Base-by-base conservation (phyloP, 2,329 filamentous ascomycete species). In the Penicillium sp. region DNA sequence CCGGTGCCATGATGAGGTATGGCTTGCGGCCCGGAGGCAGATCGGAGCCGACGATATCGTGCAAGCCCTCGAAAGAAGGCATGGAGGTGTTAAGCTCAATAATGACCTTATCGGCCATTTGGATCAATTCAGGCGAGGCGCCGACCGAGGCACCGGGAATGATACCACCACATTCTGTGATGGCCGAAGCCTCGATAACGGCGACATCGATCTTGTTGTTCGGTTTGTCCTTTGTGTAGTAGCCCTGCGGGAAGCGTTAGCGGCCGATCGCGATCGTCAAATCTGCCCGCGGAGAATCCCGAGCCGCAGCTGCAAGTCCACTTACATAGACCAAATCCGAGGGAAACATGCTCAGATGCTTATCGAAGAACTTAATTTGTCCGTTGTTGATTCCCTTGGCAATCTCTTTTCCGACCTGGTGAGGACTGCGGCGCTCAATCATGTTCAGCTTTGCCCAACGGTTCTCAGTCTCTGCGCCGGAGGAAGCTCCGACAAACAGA, bases 331-430 rank as follows among this genome's bases (percentile, higher is more conserved):
- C 89, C 63, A 96, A 80, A 72, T 96, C 92, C 39, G 88, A 84
- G 4, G 92, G 92, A 74, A 96, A 96, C 92, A 96, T 96, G 76
- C 88, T 92, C 71, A 96, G 75, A 79, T 96, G 92, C 80, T 96
- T 96, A 75, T 96, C 92, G 72, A 96, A 96, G 77, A 96, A 96
- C 62, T 93, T 87, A 78, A 96, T 96, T 65, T 88, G 83, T 44
- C 92, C 92, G 67, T 88, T 87, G 75, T 96, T 96, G 78, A 96
- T 96, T 10, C 92, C 92, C 80, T 91, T 93, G 59, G 92, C 86
- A 64, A 96, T 96, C 58, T 90, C 84, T 80, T 96, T 96, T 71
- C 92, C 92, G 59, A 96, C 92, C 73, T 96, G 92, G 78, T 96
- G 92, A 55, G 92, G 92, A 66, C 86, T 85, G 55, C 92, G 85